Base-by-base conservation (phyloP, 148 eudicot genomes). In the Pouteria glomerata region DNA sequence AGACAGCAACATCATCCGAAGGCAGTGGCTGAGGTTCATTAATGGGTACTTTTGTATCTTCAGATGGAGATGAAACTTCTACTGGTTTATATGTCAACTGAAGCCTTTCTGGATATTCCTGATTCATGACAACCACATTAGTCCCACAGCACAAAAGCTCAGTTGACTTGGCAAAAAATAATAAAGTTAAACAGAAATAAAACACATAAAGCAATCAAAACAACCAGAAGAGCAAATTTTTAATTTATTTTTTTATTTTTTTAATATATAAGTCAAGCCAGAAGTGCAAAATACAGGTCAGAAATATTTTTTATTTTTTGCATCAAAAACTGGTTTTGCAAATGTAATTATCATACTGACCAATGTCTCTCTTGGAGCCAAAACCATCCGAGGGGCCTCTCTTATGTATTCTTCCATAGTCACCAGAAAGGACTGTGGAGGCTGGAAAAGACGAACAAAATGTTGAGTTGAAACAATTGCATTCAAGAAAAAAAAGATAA, bases 381-480 rank as follows among this genome's bases (percentile, higher is more conserved):
- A 67, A 67, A 96, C 97, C 87, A 83, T 78, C 76, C 96, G 79
- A 64, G 99, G 99, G 66, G 99, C 99, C 81, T 96, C 99, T 82
- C 84, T 82, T 66, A 96, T 92, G 70, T 92, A 96, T 66, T 96
- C 99, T 69, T 96, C 99, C 99, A 96, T 96, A 71, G 99, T 96
- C 21, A 73, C 81, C 27, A 86, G 80, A 75, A 86, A 86, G 44
- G 89, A 83, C 37, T 81, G 83, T 30, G 89, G 89, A 79, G 99
- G 99, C 99, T 96, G 92, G 57, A 69, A 77, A 58, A 74, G 60
- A 2, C 62, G 27, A 68, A 66, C 19, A 72, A 29, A 53, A 72
- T 29, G 51, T 12, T 68, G 72, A 52, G 66, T 60, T 37, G 41
- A 39, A 55, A 53, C 35, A 57, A 37, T 23, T 19, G 57, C 56